A percentile compares a stretch with the other conserved stretches of the same genome.
Conservation (phyloP, 1,139 yeast genomes). For the Geotrichum phurueaensis region DNA sequence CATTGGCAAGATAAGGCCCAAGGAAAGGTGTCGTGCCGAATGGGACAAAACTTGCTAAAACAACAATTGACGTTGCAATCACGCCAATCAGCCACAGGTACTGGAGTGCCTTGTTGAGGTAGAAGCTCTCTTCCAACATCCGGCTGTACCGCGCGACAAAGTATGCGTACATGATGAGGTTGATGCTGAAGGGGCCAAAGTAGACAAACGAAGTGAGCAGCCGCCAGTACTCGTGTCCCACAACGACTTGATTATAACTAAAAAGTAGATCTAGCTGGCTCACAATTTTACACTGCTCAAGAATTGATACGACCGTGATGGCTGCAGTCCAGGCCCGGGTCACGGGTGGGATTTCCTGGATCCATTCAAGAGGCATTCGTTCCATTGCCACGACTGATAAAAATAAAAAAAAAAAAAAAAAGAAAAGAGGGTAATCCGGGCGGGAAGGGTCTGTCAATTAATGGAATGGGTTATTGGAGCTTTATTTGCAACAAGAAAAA, state of each 20-base stretch:
- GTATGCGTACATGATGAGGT: slow-evolving; percentile 36
- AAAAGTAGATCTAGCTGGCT: slow-evolving; percentile 25
- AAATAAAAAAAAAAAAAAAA: neutral
- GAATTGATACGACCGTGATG: slow-evolving; percentile 31
- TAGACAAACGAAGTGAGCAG: slow-evolving; percentile 41
- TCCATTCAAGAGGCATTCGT: slow-evolving; percentile 30
- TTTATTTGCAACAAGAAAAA: neutral
- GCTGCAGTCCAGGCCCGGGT: slow-evolving; percentile 32
- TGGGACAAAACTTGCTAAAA: slow-evolving; percentile 1
- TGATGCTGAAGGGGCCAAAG: slow-evolving; percentile 39
- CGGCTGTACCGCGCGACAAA: slow-evolving; percentile 39
- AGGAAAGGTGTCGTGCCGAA: slow-evolving; percentile 33
- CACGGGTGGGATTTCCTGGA: slow-evolving; percentile 32
- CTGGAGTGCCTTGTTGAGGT: slow-evolving; percentile 7
- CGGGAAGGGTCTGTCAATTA: neutral
- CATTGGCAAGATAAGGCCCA: slow-evolving; percentile 38
- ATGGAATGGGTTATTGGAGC: neutral
- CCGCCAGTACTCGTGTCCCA: slow-evolving; percentile 40
- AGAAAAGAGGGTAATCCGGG: neutral
- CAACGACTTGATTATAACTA: slow-evolving; percentile 22
- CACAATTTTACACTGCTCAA: slow-evolving; percentile 34
- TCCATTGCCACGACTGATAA: slow-evolving; percentile 23
- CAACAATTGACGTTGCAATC: neutral
- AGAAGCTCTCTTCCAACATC: slow-evolving; percentile 39
- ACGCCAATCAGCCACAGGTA: slow-evolving; percentile 11